A percentile compares a stretch with the other conserved stretches of the same genome.
Conservation (phyloP, 768 basidiomycete genomes). For the Gloeostereum incarnatum region DNA sequence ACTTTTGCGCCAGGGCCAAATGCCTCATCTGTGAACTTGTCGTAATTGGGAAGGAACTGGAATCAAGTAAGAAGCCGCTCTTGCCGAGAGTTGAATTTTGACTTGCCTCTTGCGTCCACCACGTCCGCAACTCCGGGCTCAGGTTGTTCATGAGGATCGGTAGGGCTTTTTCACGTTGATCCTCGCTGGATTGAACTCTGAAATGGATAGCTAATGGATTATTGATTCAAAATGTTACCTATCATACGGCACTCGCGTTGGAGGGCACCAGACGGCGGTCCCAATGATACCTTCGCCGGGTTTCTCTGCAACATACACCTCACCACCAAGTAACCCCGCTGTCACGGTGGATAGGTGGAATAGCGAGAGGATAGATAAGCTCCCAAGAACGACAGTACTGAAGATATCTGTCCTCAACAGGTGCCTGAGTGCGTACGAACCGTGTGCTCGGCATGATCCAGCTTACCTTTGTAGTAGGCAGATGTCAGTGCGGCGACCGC, state of each 20-base stretch:
- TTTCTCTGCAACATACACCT: constrained; percentile 12
- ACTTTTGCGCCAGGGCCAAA: constrained; percentile 3
- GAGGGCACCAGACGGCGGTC: constrained; percentile 10
- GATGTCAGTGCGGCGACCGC: too few species aligned
- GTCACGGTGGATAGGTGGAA: neutral
- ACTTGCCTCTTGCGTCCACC: neutral
- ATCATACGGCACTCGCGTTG: constrained; percentile 7
- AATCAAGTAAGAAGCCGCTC: neutral
- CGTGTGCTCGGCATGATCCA: too few species aligned
- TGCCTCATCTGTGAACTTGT: constrained; percentile 1
- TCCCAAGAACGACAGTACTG: too few species aligned
- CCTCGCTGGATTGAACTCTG: neutral
- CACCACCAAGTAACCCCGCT: constrained; percentile 9
- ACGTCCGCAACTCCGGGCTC: neutral
- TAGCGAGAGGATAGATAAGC: neutral
- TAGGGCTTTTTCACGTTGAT: neutral
- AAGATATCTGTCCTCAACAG: too few species aligned
- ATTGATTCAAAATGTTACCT: constrained; percentile 2
- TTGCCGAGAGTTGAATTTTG: too few species aligned
- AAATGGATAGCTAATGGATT: neutral
- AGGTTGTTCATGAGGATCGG: neutral
- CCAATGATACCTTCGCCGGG: constrained; percentile 8
- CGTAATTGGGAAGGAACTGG: neutral
- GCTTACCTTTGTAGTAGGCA: too few species aligned
- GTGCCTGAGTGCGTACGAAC: too few species aligned